Percentiles rank a stretch among this genome's conserved stretches.
These are phyloP conservation scores for Nemania sp. DNA, from an alignment of 2,329 filamentous ascomycete species.

Conservation along the genomic window DNA sequence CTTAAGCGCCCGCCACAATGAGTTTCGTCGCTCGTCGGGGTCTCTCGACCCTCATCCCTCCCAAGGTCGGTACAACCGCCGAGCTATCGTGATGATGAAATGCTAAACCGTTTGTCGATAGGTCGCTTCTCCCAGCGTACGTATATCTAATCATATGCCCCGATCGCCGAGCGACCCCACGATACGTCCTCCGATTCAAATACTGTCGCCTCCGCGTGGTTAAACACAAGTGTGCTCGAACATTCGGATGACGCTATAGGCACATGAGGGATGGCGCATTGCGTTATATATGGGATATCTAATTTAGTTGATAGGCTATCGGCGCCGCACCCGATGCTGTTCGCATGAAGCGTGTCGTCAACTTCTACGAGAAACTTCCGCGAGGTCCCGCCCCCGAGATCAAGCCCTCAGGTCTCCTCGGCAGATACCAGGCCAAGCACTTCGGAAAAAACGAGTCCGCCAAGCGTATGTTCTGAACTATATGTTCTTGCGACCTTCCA, in stretches of 20 bases:
- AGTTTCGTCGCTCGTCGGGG: conserved; percentile 88
- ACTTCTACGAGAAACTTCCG: conserved; percentile 98
- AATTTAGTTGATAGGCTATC: conserved; percentile 69
- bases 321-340: conserved; percentile 93
- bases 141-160: conserved; percentile 41
- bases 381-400: conserved; percentile 84
- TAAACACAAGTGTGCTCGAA: neutral
- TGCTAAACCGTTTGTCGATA: conserved; percentile 50
- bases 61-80: conserved; percentile 69
- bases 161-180: conserved; percentile 8
- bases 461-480: conserved; percentile 70
- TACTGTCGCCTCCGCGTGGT: too few species aligned
- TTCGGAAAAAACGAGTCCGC: conserved; percentile 92
- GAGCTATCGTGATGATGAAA: neutral
- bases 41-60: conserved; percentile 98
- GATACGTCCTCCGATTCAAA: neutral
- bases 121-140: conserved; percentile 84
- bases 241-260: too few species aligned
- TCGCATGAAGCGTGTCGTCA: conserved; percentile 97
- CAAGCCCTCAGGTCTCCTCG: conserved; percentile 80
- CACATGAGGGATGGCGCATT: neutral
- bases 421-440: conserved; percentile 87
- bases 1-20: conserved; percentile 65
- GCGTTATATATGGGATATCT: conserved; percentile 38
- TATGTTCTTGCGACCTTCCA: neutral